Conservation (phyloP, 1,284 basidiomycete species). For the Trametes versicolor region DNA sequence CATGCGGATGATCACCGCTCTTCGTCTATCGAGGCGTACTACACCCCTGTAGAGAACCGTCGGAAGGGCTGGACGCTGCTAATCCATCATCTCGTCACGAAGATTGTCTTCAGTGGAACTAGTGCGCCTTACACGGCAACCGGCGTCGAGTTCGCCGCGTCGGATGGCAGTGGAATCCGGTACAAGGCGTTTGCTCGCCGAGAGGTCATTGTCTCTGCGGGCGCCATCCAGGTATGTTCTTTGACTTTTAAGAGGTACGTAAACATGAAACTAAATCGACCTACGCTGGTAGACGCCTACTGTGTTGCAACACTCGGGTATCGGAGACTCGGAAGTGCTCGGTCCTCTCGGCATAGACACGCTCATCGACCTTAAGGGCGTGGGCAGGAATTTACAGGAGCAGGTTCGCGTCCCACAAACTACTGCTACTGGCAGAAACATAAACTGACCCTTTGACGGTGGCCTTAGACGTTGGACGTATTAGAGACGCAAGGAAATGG, state of each 20-base stretch:
- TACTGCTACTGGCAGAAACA: neutral
- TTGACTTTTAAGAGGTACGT: too few relatives aligned
- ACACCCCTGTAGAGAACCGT: conserved; percentile 47
- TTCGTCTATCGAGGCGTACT: conserved; percentile 54
- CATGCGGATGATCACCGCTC: conserved; percentile 46
- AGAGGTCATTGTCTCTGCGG: conserved; percentile 67
- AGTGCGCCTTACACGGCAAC: conserved; percentile 55
- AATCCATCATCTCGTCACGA: conserved; percentile 56
- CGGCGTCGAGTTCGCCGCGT: conserved; percentile 60
- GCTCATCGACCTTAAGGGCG: conserved; percentile 50
- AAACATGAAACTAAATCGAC: neutral
- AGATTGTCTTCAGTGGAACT: conserved; percentile 58
- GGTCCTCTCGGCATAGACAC: conserved; percentile 50
- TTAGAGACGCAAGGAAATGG: conserved; percentile 47
- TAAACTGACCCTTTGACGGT: neutral
- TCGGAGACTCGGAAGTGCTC: conserved; percentile 52
- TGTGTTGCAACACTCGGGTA: conserved; percentile 55
- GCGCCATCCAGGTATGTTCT: conserved; percentile 33
- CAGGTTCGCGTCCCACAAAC: conserved; percentile 42
- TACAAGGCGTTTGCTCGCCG: conserved; percentile 52
- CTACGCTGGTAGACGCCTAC: conserved; percentile 44
- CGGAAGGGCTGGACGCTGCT: conserved; percentile 50
- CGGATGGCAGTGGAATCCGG: conserved; percentile 33
- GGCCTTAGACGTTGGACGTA: conserved; percentile 48
- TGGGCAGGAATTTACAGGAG: conserved; percentile 59